Evolutionary conservation across 1,284 basidiomycete species (phyloP), one percentile per base, ranked within the genome.

Genomic region (Cryptococcus sp.): DNA sequence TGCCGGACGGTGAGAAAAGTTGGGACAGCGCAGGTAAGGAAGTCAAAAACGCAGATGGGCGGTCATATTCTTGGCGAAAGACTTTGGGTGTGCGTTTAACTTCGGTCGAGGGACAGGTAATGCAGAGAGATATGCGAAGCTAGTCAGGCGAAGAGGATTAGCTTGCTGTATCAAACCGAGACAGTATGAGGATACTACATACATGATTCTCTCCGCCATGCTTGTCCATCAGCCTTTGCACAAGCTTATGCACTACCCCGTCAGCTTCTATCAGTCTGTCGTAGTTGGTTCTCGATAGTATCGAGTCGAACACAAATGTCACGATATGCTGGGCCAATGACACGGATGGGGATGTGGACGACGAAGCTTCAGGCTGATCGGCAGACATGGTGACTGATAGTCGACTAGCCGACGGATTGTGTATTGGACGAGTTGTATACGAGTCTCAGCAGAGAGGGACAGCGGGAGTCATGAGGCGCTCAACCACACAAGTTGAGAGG

Each of bases 181-280:
- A 19, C 17, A 26, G 11, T 19, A 53, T n/a, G 23, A 53, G 29
- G 26, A 13, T 15, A 4, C 7, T 17, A 39, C 8, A 40, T 52
- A 77, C 75, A 41, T 69, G 52, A 10, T 62, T 58, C 26, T 73
- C 72, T 11, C 62, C 62, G 5, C 67, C 67, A 58, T 68, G 67
- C 59, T 75, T 77, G 54, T 75, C 74, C 65, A 73, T 66, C n/a
- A 77, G 54, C 11, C 75, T 58, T 57, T 73, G 69, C 11, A 74
- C 66, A 22, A 77, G 59, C 45, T 68, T 67, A 51, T 75, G 70
- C 4, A 77, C 67, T 17, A 70, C 58, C 25, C 75, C 75, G 46
- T 73, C 67, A 15, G 63, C 46, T 46, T 72, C 67, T 50, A 73
- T 67, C 44, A 77, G 68, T 58, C 68, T 61, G 34, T 49, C 38